A percentile compares a stretch with the other conserved stretches of the same genome.
Evolutionary conservation across 768 basidiomycete species (phyloP).

Genomic region (Xerocomellus amylosporus): DNA sequence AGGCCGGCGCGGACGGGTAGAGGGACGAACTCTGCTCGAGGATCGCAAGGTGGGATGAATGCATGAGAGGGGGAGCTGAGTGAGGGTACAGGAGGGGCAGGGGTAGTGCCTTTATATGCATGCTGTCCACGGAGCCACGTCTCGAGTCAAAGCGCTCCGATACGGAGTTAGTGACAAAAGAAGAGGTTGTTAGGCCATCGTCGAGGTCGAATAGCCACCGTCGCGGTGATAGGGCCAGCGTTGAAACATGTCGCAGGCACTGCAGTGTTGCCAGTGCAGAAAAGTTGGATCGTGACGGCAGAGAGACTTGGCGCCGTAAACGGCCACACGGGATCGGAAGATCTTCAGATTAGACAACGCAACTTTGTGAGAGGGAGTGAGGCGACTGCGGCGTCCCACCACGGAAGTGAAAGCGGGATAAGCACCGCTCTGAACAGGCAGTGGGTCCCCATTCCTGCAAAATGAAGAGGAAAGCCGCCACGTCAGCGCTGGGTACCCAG

Average conservation of each 20-base stretch:
- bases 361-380: conserved; percentile 15
- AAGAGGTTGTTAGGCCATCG: conserved; percentile 28
- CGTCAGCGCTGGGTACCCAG: conserved; percentile 20
- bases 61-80: conserved; percentile 18
- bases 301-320: conserved; percentile 24
- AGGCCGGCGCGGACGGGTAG: conserved; percentile 51
- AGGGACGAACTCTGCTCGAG: conserved; percentile 54
- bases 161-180: conserved; percentile 32
- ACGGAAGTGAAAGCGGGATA: conserved; percentile 16
- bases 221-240: conserved; percentile 31
- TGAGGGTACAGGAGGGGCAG: conserved; percentile 3
- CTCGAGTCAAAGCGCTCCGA: conserved; percentile 24
- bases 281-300: conserved; percentile 31
- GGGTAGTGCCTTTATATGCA: conserved; percentile 29
- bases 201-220: conserved; percentile 33
- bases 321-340: conserved; percentile 20
- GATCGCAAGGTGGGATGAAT: conserved; percentile 57
- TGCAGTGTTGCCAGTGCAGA: conserved; percentile 19
- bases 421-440: conserved; percentile 24
- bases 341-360: conserved; percentile 20
- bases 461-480: conserved; percentile 17
- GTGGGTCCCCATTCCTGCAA: conserved; percentile 22
- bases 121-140: conserved; percentile 25
- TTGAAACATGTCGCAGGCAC: conserved; percentile 38
- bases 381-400: conserved; percentile 23